Evolutionary conservation across 2,329 filamentous ascomycete species (phyloP).

Genomic region (Pseudocercospora macadamiae): DNA sequence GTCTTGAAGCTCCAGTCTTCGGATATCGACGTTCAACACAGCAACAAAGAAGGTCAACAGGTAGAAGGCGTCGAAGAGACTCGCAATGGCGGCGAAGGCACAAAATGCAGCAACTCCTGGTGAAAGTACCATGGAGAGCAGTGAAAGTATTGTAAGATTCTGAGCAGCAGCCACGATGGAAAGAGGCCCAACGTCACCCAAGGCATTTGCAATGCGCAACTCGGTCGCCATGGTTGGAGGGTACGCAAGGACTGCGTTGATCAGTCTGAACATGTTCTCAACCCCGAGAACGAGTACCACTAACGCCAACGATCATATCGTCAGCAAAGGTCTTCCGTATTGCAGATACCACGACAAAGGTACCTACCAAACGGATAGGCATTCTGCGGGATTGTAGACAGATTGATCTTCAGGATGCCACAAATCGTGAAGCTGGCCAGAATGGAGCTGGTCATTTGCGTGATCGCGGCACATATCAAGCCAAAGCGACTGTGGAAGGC

Average conservation of each 20-base stretch:
- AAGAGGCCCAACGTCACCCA: slow-evolving; percentile 72
- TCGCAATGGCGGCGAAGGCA: slow-evolving; percentile 73
- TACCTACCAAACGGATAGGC: slow-evolving; percentile 64
- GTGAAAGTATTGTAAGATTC: slow-evolving; percentile 67
- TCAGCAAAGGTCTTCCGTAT: not conserved
- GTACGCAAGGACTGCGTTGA: slow-evolving; percentile 75
- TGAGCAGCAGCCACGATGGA: slow-evolving; percentile 69
- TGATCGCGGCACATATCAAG: slow-evolving; percentile 69
- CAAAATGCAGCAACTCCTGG: slow-evolving; percentile 75
- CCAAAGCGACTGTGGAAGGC: slow-evolving; percentile 77
- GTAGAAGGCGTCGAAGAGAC: slow-evolving; percentile 77
- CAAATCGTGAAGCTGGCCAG: slow-evolving; percentile 80
- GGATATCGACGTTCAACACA: slow-evolving; percentile 77
- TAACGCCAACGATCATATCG: not conserved
- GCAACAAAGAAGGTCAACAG: slow-evolving; percentile 79
- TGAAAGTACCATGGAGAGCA: slow-evolving; percentile 68
- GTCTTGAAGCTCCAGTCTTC: slow-evolving; percentile 74
- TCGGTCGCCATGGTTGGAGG: slow-evolving; percentile 70
- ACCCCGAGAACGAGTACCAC: slow-evolving; percentile 77
- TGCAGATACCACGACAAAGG: too few species aligned
- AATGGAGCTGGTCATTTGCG: slow-evolving; percentile 69
- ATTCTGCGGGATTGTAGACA: slow-evolving; percentile 73
- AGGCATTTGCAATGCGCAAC: slow-evolving; percentile 70
- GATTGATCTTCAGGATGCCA: slow-evolving; percentile 72
- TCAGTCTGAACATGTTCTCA: slow-evolving; percentile 73